Evolutionary conservation across 2,329 filamentous ascomycete species (phyloP).

Genomic region (Pseudogymnoascus sp.): DNA sequence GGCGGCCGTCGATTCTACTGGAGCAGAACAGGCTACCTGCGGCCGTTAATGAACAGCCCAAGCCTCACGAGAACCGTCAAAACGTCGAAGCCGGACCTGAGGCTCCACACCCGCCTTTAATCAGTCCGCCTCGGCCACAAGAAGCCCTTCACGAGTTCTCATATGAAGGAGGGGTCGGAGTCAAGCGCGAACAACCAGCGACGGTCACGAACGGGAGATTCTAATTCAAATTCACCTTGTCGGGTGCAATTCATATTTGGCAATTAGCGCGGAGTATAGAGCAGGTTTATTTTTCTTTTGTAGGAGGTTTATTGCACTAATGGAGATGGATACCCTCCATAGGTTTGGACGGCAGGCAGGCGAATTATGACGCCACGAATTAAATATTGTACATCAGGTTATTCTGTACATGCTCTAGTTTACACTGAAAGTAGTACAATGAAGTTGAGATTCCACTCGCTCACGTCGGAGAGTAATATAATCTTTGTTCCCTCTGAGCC

Average conservation of each 20-base stretch:
- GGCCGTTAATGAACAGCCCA: constrained; percentile 15
- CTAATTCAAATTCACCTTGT: not conserved
- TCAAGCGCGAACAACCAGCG: constrained; percentile 1
- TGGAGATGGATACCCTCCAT: constrained; percentile 6
- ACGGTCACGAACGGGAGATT: not conserved
- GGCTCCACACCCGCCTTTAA: not conserved
- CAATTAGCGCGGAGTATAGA: constrained; percentile 7
- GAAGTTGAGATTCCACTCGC: constrained; percentile 7
- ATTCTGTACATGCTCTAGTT: constrained; percentile 6
- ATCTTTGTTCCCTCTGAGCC: not conserved
- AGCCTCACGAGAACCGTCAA: constrained; percentile 7
- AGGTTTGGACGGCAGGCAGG: not conserved
- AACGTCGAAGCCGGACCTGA: not conserved
- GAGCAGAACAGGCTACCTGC: constrained; percentile 21
- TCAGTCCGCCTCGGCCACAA: not conserved
- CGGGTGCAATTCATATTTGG: not conserved
- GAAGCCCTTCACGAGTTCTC: not conserved
- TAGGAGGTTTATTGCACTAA: constrained; percentile 3
- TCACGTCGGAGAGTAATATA: not conserved
- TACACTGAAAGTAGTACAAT: constrained; percentile 6
- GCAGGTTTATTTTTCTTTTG: constrained; percentile 3
- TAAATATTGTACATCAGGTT: constrained; percentile 5
- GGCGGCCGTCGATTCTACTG: constrained; percentile 27
- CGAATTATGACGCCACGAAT: constrained; percentile 5
- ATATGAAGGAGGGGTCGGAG: not conserved